These are phyloP conservation scores for Penicillium sp. DNA, from an alignment of 2,329 filamentous ascomycete species.

Conservation along the genomic window DNA sequence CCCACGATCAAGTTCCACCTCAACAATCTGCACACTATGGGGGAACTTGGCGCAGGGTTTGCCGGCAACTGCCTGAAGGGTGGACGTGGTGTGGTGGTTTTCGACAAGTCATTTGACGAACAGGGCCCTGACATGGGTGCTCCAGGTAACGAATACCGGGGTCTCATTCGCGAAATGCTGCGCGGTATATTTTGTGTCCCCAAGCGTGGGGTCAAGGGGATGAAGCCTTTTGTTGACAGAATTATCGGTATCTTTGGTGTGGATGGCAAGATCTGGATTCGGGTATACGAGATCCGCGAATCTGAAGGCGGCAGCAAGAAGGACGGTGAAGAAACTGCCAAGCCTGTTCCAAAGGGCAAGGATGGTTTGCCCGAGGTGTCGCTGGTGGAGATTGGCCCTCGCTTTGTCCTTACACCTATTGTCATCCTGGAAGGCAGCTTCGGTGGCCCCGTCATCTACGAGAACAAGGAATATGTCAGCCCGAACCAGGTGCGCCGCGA, in stretches of 20 bases:
- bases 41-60: slow-evolving; percentile 77
- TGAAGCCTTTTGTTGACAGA: slow-evolving; percentile 94
- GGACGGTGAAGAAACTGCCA: slow-evolving; percentile 41
- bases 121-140: slow-evolving; percentile 70
- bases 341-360: slow-evolving; percentile 45
- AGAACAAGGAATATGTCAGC: slow-evolving; percentile 95
- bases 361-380: slow-evolving; percentile 68
- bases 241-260: slow-evolving; percentile 89
- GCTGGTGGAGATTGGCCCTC: slow-evolving; percentile 88
- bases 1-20: slow-evolving; percentile 61
- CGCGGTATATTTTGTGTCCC: slow-evolving; percentile 90
- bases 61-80: slow-evolving; percentile 96
- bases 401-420: slow-evolving; percentile 90
- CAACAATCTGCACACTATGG: slow-evolving; percentile 81
- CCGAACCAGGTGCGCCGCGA: slow-evolving; percentile 92
- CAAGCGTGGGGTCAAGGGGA: slow-evolving; percentile 72
- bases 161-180: slow-evolving; percentile 76
- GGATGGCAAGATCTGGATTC: slow-evolving; percentile 93
- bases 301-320: slow-evolving; percentile 62
- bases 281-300: slow-evolving; percentile 90
- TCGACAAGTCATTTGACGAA: slow-evolving; percentile 81
- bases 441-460: slow-evolving; percentile 93
- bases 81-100: slow-evolving; percentile 83
- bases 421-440: slow-evolving; percentile 94
- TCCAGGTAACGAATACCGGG: slow-evolving; percentile 45